A percentile compares a stretch with the other conserved stretches of the same genome.
Evolutionary conservation across 2,329 filamentous ascomycete species (phyloP).

Genomic region (Calonectria leucothoes): DNA sequence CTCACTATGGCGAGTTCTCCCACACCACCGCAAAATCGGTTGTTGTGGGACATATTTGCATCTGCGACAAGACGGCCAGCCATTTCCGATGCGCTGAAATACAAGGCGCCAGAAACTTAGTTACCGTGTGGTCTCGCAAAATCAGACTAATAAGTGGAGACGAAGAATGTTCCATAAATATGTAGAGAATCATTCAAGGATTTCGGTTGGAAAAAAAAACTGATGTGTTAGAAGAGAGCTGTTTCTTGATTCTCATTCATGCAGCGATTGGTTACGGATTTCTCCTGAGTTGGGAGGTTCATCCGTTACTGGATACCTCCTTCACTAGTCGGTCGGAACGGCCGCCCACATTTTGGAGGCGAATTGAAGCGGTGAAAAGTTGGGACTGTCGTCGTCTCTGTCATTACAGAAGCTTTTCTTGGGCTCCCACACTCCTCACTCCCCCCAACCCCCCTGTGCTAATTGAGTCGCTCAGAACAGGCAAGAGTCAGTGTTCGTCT

Average conservation of each 20-base stretch:
- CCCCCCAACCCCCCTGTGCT: constrained; percentile 31
- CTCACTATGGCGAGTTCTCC: background rate
- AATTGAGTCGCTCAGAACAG: constrained; percentile 40
- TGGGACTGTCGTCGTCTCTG: constrained; percentile 35
- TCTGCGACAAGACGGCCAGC: background rate
- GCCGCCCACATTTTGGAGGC: too few species aligned
- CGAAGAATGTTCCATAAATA: too few species aligned
- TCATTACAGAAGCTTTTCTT: constrained; percentile 41
- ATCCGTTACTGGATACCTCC: too few species aligned
- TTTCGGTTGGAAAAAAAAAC: background rate
- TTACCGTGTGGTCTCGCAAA: too few species aligned
- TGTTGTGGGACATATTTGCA: background rate
- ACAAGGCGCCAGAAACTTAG: too few species aligned
- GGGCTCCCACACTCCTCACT: constrained; percentile 29
- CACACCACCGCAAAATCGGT: background rate
- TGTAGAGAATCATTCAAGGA: background rate
- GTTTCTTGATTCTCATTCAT: background rate
- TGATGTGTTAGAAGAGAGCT: background rate
- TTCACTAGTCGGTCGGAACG: too few species aligned
- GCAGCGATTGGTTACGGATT: background rate
- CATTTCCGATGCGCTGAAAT: background rate
- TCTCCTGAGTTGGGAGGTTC: too few species aligned
- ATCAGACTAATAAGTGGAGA: too few species aligned
- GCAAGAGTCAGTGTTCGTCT: constrained; percentile 44
- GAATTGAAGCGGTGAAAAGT: too few species aligned